A percentile compares a stretch with the other conserved stretches of the same genome.
Conservation (phyloP, 2,329 filamentous ascomycete genomes). For the Xylaria polymorpha region DNA sequence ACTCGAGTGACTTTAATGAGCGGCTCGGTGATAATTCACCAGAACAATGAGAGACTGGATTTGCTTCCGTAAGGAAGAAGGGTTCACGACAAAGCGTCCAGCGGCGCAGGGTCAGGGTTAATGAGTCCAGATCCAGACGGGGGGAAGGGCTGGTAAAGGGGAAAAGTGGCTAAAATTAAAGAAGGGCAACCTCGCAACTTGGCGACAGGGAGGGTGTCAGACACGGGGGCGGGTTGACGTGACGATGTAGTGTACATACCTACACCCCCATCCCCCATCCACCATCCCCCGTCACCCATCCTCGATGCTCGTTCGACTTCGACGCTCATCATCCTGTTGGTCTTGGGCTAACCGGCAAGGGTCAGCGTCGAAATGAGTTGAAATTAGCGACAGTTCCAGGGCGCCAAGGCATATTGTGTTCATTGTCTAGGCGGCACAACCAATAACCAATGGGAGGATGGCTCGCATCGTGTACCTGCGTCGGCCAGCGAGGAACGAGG, state of each 20-base stretch:
- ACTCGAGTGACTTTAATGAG: slow-evolving; percentile 45
- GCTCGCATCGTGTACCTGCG: slow-evolving; percentile 44
- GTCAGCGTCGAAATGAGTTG: slow-evolving; percentile 20
- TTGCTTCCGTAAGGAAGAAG: slow-evolving; percentile 45
- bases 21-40: slow-evolving; percentile 49
- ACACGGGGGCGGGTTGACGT: slow-evolving; percentile 34
- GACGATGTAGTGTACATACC: too few relatives aligned
- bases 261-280: too few relatives aligned
- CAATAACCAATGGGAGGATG: slow-evolving; percentile 5
- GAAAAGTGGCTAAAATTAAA: slow-evolving; percentile 43
- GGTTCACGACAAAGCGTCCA: slow-evolving; percentile 41
- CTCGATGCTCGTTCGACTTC: slow-evolving; percentile 2
- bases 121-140: slow-evolving; percentile 16
- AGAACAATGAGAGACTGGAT: slow-evolving; percentile 48
- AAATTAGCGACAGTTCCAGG: slow-evolving; percentile 28
- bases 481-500: slow-evolving; percentile 37
- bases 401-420: slow-evolving; percentile 25
- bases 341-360: slow-evolving; percentile 19
- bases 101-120: slow-evolving; percentile 35
- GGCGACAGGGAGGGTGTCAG: slow-evolving; percentile 39
- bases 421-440: slow-evolving; percentile 21
- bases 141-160: slow-evolving; percentile 23
- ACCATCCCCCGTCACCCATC: too few relatives aligned
- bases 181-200: slow-evolving; percentile 33
- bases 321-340: slow-evolving; percentile 30